These are phyloP conservation scores for Blastocystis sp. DNA, from an alignment of 352 stramenopile species.

Conservation along the genomic window DNA sequence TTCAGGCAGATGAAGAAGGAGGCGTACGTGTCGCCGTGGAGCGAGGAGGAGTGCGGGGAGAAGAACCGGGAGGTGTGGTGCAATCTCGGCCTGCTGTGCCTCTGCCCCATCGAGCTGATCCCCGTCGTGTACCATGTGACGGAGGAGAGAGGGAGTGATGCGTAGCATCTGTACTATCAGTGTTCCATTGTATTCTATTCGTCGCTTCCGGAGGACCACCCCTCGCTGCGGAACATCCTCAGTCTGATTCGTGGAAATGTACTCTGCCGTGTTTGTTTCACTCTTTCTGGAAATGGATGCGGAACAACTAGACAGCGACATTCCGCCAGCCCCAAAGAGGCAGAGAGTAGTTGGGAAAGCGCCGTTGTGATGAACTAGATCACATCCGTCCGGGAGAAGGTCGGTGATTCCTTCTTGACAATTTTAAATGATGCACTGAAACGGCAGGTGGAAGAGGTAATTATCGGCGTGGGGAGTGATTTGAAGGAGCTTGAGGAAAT, in stretches of 20 bases:
- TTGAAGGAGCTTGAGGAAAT: constrained; percentile 44
- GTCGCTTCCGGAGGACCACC: constrained; percentile 20
- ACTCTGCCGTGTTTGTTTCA: constrained; percentile 8
- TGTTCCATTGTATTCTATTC: constrained; percentile 45
- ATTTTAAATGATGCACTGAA: constrained; percentile 26
- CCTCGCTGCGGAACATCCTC: constrained; percentile 36
- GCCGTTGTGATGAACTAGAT: neutral
- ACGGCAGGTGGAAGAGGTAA: constrained; percentile 3
- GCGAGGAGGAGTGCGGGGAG: constrained; percentile 19
- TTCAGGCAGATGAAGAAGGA: constrained; percentile 9
- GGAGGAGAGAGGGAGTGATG: neutral
- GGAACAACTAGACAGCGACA: neutral
- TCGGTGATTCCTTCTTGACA: constrained; percentile 4
- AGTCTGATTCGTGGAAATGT: constrained; percentile 11
- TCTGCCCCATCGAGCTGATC: constrained; percentile 59
- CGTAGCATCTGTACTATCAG: constrained; percentile 60
- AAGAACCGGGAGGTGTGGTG: constrained; percentile 36
- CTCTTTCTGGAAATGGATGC: neutral
- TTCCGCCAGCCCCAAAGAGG: too few species aligned
- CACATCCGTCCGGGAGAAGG: neutral
- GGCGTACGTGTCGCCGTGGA: constrained; percentile 41
- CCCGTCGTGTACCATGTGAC: constrained; percentile 38
- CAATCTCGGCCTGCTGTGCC: constrained; percentile 52
- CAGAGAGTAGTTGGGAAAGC: neutral
- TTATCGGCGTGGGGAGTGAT: neutral